A percentile compares a stretch with the other conserved stretches of the same genome.
These are phyloP conservation scores for Sphaerulina vaccinii DNA, from an alignment of 2,329 filamentous ascomycete genomes.

Conservation along the genomic window DNA sequence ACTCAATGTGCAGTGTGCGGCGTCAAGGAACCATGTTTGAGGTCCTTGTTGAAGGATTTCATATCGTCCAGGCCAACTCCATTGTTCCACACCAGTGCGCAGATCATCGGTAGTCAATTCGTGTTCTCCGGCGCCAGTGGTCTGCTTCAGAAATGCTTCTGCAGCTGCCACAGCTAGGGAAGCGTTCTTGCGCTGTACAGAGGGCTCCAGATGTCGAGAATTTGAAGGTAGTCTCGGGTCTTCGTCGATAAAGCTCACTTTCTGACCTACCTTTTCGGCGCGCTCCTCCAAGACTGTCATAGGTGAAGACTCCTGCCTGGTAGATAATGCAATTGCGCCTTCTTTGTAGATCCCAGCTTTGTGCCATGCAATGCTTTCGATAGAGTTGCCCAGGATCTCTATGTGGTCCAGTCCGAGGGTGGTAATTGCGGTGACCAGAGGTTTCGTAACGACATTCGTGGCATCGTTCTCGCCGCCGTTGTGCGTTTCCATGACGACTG, in stretches of 20 bases:
- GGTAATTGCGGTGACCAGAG: conserved; percentile 71
- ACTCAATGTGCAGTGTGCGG: conserved; percentile 47
- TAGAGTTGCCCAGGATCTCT: conserved; percentile 70
- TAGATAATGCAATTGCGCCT: conserved; percentile 61
- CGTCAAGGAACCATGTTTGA: conserved; percentile 44
- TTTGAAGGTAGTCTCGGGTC: conserved; percentile 50
- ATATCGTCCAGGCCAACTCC: conserved; percentile 30
- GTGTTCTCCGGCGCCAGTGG: neutral
- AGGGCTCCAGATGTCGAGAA: conserved; percentile 56
- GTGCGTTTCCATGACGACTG: conserved; percentile 83
- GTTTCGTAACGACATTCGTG: conserved; percentile 75
- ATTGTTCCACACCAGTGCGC: conserved; percentile 18
- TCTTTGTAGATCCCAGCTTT: conserved; percentile 81
- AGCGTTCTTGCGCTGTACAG: conserved; percentile 62
- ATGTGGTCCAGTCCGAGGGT: conserved; percentile 82
- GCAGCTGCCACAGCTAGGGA: conserved; percentile 54
- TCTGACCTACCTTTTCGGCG: conserved; percentile 45
- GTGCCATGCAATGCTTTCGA: conserved; percentile 84
- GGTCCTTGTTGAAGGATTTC: conserved; percentile 20
- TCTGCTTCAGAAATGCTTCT: conserved; percentile 20
- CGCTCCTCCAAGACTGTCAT: conserved; percentile 51
- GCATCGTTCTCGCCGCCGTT: conserved; percentile 90
- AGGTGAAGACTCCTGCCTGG: conserved; percentile 29
- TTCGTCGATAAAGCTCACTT: conserved; percentile 47
- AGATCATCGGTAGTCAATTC: conserved; percentile 23